phyloP scores from a whole-genome alignment of 2,329 filamentous ascomycete genomes.

The Berkeleyomyces basicola region DNA sequence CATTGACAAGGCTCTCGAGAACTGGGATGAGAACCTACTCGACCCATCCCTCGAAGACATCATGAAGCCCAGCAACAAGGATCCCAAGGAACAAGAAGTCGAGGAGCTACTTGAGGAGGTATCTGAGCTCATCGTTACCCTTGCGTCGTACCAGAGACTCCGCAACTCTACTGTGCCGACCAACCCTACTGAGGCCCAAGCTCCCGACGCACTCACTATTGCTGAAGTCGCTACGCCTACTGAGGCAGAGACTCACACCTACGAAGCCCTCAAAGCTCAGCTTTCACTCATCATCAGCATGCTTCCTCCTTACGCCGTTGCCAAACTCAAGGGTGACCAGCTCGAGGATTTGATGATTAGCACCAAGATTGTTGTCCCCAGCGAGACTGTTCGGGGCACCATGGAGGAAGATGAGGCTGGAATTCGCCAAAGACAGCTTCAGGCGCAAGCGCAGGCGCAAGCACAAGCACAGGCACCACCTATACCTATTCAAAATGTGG shows the following conservation, averaged over 20 bases:
- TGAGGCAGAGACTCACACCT: constrained; percentile 42
- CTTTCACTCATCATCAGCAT: constrained; percentile 56
- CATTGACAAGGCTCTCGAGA: constrained; percentile 37
- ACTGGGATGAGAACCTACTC: constrained; percentile 40
- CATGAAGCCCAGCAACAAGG: constrained; percentile 33
- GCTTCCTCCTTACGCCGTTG: constrained; percentile 69
- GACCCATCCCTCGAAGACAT: constrained; percentile 41
- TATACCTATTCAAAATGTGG: not conserved
- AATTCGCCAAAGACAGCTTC: constrained; percentile 32
- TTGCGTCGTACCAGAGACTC: constrained; percentile 65
- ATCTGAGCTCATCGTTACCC: constrained; percentile 57
- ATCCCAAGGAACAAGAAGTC: constrained; percentile 47
- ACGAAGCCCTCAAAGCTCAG: constrained; percentile 60
- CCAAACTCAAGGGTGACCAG: constrained; percentile 73
- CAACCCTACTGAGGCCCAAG: constrained; percentile 43
- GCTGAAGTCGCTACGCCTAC: constrained; percentile 51
- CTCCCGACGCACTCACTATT: constrained; percentile 50
- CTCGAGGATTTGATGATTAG: constrained; percentile 70
- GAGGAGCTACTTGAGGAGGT: constrained; percentile 59
- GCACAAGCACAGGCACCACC: constrained; percentile 5
- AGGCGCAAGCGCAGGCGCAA: constrained; percentile 19
- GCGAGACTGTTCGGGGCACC: constrained; percentile 56
- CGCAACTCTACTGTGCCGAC: constrained; percentile 52
- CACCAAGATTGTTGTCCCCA: constrained; percentile 57
- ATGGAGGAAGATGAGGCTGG: constrained; percentile 69